These are phyloP conservation scores for Sutorius australiensis DNA, from an alignment of 768 basidiomycete genomes.

Conservation along the genomic window DNA sequence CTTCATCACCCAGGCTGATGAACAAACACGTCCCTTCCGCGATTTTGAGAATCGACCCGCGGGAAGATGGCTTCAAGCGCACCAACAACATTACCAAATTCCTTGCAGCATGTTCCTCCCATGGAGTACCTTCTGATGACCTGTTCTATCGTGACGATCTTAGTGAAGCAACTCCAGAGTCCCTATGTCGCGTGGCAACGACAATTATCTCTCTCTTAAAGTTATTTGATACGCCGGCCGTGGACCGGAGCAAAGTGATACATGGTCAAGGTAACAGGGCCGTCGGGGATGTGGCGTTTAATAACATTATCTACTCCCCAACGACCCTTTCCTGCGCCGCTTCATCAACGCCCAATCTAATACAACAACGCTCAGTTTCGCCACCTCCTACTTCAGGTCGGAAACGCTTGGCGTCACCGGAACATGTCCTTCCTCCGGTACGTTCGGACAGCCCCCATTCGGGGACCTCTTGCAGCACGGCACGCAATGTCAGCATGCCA, in stretches of 20 bases:
- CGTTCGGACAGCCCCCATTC: slow-evolving; percentile 57
- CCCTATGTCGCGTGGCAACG: slow-evolving; percentile 66
- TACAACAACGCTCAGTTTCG: slow-evolving; percentile 36
- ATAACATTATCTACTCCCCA: slow-evolving; percentile 36
- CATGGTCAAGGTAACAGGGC: slow-evolving; percentile 37
- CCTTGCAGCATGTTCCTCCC: slow-evolving; percentile 66
- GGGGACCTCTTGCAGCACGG: slow-evolving; percentile 34
- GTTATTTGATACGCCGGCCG: slow-evolving; percentile 52
- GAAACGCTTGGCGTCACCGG: slow-evolving; percentile 51
- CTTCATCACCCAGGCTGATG: slow-evolving; percentile 51
- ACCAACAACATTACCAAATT: slow-evolving; percentile 75
- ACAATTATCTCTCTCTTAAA: slow-evolving; percentile 69
- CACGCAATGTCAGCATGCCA: slow-evolving; percentile 21
- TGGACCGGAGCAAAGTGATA: slow-evolving; percentile 45
- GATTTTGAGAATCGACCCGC: slow-evolving; percentile 59
- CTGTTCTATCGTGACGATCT: slow-evolving; percentile 69
- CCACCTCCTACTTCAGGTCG: slow-evolving; percentile 33
- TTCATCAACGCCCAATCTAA: slow-evolving; percentile 62
- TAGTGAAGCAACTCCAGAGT: slow-evolving; percentile 54
- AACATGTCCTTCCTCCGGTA: slow-evolving; percentile 44
- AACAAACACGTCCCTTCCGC: slow-evolving; percentile 68
- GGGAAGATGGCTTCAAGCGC: slow-evolving; percentile 62
- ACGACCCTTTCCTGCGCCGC: slow-evolving; percentile 40
- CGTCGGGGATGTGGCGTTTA: slow-evolving; percentile 21
- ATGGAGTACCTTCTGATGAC: slow-evolving; percentile 59